A percentile compares a stretch with the other conserved stretches of the same genome.
Conservation (phyloP, 176 grass and related monocot genomes). For the Avena eriantha region DNA sequence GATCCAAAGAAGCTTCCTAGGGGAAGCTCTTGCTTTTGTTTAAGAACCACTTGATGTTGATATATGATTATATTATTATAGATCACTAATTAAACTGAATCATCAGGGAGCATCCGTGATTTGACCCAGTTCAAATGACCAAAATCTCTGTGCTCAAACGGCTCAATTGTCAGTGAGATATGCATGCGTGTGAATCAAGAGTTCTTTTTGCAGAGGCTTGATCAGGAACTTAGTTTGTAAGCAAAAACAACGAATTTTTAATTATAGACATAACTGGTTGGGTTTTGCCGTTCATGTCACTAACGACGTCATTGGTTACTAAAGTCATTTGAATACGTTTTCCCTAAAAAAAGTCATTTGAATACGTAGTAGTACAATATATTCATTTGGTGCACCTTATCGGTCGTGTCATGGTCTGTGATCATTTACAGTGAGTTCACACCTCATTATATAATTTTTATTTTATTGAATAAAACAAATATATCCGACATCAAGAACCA, state of each 20-base stretch:
- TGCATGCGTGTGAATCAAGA: background rate
- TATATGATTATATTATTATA: slow-evolving; percentile 38
- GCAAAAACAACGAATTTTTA: background rate
- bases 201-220: background rate
- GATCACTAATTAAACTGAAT: background rate
- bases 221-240: background rate
- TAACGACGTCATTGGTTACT: background rate
- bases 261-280: slow-evolving; percentile 14
- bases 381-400: slow-evolving; percentile 32
- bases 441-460: slow-evolving; percentile 16
- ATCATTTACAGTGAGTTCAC: slow-evolving; percentile 27
- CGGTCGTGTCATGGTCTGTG: background rate
- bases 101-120: slow-evolving; percentile 12
- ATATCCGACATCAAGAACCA: slow-evolving; percentile 29
- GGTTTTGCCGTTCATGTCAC: slow-evolving; percentile 5
- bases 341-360: background rate
- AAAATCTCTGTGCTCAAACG: slow-evolving; percentile 33
- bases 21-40: slow-evolving; percentile 45
- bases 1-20: slow-evolving; percentile 54
- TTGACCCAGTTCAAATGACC: slow-evolving; percentile 38
- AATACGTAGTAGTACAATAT: background rate
- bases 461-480: slow-evolving; percentile 5
- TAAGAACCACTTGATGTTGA: slow-evolving; percentile 46
- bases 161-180: slow-evolving; percentile 1
- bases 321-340: slow-evolving; percentile 3